Percentiles rank a stretch among this genome's conserved stretches.
These are phyloP conservation scores for Sugiyamaella sp. DNA, from an alignment of 1,139 yeast genomes.

Conservation along the genomic window DNA sequence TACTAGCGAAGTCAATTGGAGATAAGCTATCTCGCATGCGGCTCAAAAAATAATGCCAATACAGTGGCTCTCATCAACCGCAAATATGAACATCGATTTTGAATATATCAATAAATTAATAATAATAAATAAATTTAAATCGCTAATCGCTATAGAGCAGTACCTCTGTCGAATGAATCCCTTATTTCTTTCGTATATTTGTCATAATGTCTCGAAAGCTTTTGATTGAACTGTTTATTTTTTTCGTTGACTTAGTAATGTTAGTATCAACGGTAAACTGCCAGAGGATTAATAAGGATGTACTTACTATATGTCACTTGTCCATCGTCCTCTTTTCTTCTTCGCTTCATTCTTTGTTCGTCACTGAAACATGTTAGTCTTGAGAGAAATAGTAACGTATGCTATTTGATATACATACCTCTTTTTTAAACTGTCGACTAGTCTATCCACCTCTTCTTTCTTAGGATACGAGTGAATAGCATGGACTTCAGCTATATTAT, in stretches of 20 bases:
- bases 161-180: constrained; percentile 48
- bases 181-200: constrained; percentile 48
- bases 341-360: constrained; percentile 43
- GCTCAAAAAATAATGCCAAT: no score
- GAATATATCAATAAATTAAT: neutral
- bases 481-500: constrained; percentile 25
- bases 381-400: constrained; percentile 26
- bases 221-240: constrained; percentile 77
- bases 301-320: constrained; percentile 43
- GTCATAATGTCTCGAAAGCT: constrained; percentile 61
- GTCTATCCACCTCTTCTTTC: constrained; percentile 45
- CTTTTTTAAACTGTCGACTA: constrained; percentile 48
- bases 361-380: constrained; percentile 28
- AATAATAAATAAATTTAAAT: constrained; percentile 8
- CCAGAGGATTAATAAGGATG: neutral
- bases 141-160: constrained; percentile 38
- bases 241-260: constrained; percentile 63
- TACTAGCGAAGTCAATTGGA: no score
- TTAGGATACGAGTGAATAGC: constrained; percentile 43
- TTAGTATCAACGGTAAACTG: constrained; percentile 22
- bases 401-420: constrained; percentile 37
- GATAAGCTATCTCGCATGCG: no score
- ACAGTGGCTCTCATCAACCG: no score
- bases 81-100: neutral
- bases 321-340: constrained; percentile 45